Percentiles rank a stretch among this genome's conserved stretches.
Conservation (phyloP, 129 eudicot genomes). For the Flaveria bidentis region DNA sequence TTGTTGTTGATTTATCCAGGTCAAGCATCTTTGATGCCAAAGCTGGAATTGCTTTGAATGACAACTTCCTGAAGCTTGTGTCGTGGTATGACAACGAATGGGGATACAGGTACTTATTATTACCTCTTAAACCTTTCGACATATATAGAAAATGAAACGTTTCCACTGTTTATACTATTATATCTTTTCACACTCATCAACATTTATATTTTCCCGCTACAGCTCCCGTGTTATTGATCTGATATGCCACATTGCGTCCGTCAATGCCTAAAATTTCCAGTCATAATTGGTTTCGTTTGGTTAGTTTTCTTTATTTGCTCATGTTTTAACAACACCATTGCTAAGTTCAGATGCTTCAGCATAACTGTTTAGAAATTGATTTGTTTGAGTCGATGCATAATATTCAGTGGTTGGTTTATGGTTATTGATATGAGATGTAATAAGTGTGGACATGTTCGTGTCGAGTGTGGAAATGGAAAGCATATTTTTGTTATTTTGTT, state of each 20-base stretch:
- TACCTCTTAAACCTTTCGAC: background rate
- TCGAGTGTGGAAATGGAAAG: background rate
- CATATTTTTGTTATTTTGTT: background rate
- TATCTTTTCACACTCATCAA: background rate
- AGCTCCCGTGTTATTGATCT: slow-evolving; percentile 82
- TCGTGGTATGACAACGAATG: slow-evolving; percentile 91
- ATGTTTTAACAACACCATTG: slow-evolving; percentile 18
- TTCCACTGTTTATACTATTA: too few species aligned
- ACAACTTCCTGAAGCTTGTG: slow-evolving; percentile 75
- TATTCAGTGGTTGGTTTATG: background rate
- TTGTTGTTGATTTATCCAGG: slow-evolving; percentile 37
- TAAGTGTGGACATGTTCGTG: background rate
- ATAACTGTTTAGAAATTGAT: too few species aligned
- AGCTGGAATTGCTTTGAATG: slow-evolving; percentile 84
- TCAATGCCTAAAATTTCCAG: slow-evolving; percentile 30
- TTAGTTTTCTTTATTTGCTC: background rate
- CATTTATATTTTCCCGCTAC: slow-evolving; percentile 33
- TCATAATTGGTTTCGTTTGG: slow-evolving; percentile 4
- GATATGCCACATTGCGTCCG: slow-evolving; percentile 80
- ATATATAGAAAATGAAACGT: slow-evolving; percentile 20
- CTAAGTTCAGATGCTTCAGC: background rate
- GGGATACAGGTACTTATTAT: slow-evolving; percentile 88
- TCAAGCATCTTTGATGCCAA: slow-evolving; percentile 89
- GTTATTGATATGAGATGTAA: background rate
- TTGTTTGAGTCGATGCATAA: too few species aligned